Conservation (phyloP, 2,329 filamentous ascomycete genomes). For the Penicillium sp. region DNA sequence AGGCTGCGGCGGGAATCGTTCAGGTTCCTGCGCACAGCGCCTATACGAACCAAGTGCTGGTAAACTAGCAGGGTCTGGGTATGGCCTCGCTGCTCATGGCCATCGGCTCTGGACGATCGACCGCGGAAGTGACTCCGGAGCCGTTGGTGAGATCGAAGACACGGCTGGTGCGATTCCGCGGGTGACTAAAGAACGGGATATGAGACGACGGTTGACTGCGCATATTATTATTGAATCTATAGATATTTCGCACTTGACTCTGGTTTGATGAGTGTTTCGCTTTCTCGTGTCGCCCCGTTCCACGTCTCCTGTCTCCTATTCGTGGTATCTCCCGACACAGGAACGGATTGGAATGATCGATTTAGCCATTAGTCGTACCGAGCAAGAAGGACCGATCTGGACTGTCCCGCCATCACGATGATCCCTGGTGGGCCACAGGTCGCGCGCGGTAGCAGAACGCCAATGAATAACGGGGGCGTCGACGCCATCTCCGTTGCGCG, state of each 20-base stretch:
- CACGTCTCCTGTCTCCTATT: conserved; percentile 9
- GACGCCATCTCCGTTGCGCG: conserved; percentile 12
- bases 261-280: too few species aligned
- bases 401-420: too few species aligned
- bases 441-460: conserved; percentile 12
- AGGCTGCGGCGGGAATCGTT: too few species aligned
- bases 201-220: too few species aligned
- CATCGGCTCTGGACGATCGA: conserved; percentile 23
- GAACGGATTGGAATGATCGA: too few species aligned
- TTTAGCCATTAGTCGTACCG: too few species aligned
- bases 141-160: conserved; percentile 22
- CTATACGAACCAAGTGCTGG: too few species aligned
- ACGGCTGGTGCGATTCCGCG: conserved; percentile 12
- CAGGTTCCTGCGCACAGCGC: too few species aligned
- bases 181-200: conserved; percentile 1
- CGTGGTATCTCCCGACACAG: conserved; percentile 6
- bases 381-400: too few species aligned
- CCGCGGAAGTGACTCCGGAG: conserved; percentile 16
- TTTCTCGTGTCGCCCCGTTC: background rate
- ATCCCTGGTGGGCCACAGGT: conserved; percentile 15
- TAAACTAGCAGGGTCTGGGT: too few species aligned
- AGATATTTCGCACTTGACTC: too few species aligned
- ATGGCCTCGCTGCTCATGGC: conserved; percentile 14
- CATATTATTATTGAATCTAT: too few species aligned
- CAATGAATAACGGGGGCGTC: conserved; percentile 11